Conservation (phyloP, 1,284 basidiomycete species). For the Phylloboletellus chloephorus region DNA sequence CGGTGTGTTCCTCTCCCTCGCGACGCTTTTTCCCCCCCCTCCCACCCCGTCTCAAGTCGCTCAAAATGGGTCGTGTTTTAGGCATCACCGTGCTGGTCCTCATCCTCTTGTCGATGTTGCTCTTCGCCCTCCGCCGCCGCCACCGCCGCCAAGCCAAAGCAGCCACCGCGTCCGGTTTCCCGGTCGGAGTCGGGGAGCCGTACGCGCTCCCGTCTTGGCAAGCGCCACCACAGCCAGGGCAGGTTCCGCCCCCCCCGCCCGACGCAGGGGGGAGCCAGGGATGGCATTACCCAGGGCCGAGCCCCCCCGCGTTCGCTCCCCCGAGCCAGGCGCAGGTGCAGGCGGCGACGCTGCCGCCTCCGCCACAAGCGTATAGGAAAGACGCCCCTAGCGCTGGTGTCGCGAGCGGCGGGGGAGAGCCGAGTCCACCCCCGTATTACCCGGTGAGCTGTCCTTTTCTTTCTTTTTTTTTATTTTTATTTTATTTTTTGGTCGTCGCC, state of each 20-base stretch:
- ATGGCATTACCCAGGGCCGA: slow-evolving; percentile 6
- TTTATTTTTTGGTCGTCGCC: not conserved
- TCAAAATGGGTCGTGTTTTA: slow-evolving; percentile 4
- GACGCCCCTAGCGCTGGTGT: not conserved
- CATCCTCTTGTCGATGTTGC: slow-evolving; percentile 12
- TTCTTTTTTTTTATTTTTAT: not conserved
- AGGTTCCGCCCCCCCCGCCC: not conserved
- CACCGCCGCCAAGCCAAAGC: slow-evolving; percentile 1
- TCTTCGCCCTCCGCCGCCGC: slow-evolving; percentile 12
- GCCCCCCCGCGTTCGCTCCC: not conserved
- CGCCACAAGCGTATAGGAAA: not conserved
- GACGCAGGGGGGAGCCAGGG: not conserved
- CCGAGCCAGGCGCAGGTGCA: slow-evolving; percentile 1
- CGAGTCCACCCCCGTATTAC: slow-evolving; percentile 22
- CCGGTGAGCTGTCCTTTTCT: slow-evolving; percentile 15
- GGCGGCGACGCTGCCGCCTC: not conserved
- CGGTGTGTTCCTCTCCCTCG: slow-evolving; percentile 14
- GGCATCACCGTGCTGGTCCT: slow-evolving; percentile 10
- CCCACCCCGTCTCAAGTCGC: not conserved
- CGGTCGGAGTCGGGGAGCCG: not conserved
- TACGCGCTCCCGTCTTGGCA: slow-evolving; percentile 14
- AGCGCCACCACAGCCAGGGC: slow-evolving; percentile 2
- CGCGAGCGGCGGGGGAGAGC: slow-evolving; percentile 1
- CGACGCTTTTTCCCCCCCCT: too few relatives aligned
- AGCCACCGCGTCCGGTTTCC: slow-evolving; percentile 1